phyloP scores from a whole-genome alignment of 345 rosid species.

The Conringia planisiliqua region DNA sequence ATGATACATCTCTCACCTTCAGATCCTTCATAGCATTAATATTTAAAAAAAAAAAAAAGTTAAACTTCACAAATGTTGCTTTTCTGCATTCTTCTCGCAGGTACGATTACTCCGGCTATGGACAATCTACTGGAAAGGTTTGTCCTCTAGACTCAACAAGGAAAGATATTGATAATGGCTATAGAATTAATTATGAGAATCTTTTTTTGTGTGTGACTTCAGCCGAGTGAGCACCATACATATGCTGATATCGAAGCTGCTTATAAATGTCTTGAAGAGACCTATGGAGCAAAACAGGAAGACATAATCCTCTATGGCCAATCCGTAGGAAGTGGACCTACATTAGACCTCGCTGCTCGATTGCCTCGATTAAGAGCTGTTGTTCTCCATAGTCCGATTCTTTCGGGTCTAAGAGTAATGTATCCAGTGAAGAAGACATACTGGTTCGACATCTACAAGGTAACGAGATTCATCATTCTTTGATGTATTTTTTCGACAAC shows the following conservation, averaged over 20 bases:
- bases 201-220: slow-evolving; percentile 24
- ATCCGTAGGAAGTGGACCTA: slow-evolving; percentile 99
- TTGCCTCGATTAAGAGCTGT: slow-evolving; percentile 77
- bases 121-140: slow-evolving; percentile 97
- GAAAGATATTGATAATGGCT: background rate
- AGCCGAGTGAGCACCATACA: slow-evolving; percentile 99
- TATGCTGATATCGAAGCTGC: slow-evolving; percentile 97
- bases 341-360: slow-evolving; percentile 84
- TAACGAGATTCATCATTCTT: slow-evolving; percentile 22
- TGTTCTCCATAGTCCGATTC: slow-evolving; percentile 94
- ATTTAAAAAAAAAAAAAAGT: background rate
- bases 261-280: slow-evolving; percentile 91
- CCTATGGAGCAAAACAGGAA: slow-evolving; percentile 82
- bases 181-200: slow-evolving; percentile 8
- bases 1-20: background rate
- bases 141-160: slow-evolving; percentile 11
- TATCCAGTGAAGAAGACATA: slow-evolving; percentile 93
- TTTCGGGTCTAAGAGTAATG: slow-evolving; percentile 97
- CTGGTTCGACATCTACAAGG: slow-evolving; percentile 99
- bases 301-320: slow-evolving; percentile 93
- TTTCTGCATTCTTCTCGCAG: slow-evolving; percentile 40
- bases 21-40: background rate
- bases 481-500: background rate
- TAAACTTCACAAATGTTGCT: slow-evolving; percentile 6
- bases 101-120: slow-evolving; percentile 97